Conservation (phyloP, 2,329 filamentous ascomycete genomes). For the Fusarium incarnatum region DNA sequence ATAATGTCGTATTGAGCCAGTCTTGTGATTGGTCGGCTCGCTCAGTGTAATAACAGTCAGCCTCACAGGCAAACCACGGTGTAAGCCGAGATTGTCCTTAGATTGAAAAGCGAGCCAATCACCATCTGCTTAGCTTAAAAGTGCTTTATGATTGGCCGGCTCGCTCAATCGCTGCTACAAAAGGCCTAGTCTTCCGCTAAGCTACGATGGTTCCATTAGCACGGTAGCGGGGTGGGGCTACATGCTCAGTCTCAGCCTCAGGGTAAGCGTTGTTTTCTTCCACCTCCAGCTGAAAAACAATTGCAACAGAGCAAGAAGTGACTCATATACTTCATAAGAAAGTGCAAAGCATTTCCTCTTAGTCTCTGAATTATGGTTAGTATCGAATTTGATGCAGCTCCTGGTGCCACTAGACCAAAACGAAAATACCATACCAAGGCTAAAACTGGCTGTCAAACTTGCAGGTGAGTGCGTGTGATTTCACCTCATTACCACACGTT, state of each 20-base stretch:
- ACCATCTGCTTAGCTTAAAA: not conserved
- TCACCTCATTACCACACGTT: no score
- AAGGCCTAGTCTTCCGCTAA: not conserved
- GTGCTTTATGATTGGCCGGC: not conserved
- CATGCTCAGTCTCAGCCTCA: not conserved
- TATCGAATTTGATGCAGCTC: fast-evolving
- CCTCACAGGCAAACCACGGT: not conserved
- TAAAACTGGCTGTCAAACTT: not conserved
- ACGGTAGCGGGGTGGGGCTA: not conserved
- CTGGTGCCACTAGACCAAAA: no score
- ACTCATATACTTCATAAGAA: not conserved
- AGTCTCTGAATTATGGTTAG: not conserved
- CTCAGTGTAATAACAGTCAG: not conserved
- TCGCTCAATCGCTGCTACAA: not conserved
- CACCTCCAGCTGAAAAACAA: not conserved
- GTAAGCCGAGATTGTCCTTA: not conserved
- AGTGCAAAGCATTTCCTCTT: fast-evolving
- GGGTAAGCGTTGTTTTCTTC: not conserved
- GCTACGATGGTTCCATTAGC: not conserved
- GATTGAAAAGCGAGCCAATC: not conserved
- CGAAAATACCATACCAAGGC: not conserved
- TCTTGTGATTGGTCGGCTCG: not conserved
- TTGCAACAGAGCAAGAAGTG: not conserved
- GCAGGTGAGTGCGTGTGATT: not conserved
- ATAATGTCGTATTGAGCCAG: fast-evolving